Evolutionary conservation across 73 alveolate genomes (phyloP).

Genomic region (Blepharisma japonicum): DNA sequence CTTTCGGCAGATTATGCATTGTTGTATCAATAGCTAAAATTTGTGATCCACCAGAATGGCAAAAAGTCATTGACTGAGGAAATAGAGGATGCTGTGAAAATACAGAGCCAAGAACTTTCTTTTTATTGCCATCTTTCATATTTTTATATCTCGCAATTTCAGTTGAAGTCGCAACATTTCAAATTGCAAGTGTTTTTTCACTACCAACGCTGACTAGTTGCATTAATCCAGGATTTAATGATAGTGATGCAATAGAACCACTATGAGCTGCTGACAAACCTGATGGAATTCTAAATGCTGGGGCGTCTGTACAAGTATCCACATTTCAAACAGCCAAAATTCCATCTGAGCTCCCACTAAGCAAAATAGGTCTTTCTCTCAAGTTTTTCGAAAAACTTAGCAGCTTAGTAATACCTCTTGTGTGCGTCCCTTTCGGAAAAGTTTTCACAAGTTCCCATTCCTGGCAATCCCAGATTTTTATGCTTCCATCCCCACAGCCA

Average conservation of each 20-base stretch:
- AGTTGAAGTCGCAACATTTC: constrained; percentile 8
- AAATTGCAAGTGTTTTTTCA: background rate
- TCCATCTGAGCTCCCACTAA: constrained; percentile 29
- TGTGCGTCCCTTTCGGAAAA: constrained; percentile 27
- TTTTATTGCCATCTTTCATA: constrained; percentile 9
- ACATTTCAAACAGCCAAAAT: constrained; percentile 33
- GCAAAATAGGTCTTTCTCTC: constrained; percentile 5
- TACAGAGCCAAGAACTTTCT: background rate
- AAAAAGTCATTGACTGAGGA: background rate
- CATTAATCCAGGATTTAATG: background rate
- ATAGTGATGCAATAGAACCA: background rate
- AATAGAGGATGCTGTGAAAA: constrained; percentile 9
- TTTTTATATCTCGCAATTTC: constrained; percentile 1
- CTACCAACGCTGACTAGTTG: background rate
- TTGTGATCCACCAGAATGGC: background rate
- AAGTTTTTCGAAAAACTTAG: constrained; percentile 13
- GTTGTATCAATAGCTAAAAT: background rate
- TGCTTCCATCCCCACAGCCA: constrained; percentile 30
- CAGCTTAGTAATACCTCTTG: constrained; percentile 25
- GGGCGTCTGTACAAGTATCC: constrained; percentile 36
- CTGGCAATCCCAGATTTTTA: constrained; percentile 4
- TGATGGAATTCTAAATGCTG: constrained; percentile 24
- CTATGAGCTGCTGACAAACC: constrained; percentile 9
- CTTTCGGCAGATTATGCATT: background rate
- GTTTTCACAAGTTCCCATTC: constrained; percentile 24